Evolutionary conservation across 306 rosid genomes (phyloP), one percentile per base, ranked within the genome.

Genomic region (Castanea sativa): DNA sequence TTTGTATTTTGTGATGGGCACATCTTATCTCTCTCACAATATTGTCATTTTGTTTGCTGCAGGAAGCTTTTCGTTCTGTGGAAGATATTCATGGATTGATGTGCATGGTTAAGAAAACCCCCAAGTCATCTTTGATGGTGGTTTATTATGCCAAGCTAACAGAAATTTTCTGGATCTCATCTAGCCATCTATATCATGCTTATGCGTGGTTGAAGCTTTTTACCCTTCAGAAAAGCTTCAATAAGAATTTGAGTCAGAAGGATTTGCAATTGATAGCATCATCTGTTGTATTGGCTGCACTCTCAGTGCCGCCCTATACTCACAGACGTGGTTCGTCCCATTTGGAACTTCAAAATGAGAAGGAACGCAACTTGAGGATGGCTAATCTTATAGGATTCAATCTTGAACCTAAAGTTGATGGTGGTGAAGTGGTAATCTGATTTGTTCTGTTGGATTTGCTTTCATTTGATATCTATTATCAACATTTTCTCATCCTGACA

Each of bases 81-180:
- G 99, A 96, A 81, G 99, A 96, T 82, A 93, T 96, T 79, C 96
- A 93, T 82, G 98, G 98, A 64, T 85, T 96, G 63, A 96, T 96
- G 98, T 96, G 98, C 90, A 75, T 96, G 89, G 99, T 93, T 71
- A 96, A 96, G 92, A 93, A 96, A 89, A 86, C 92, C 2, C 99
- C 99, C 9, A 96, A 96, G 81, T 57, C 99, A 69, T 93, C 99
- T 18, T 86, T 96, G 88, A 82, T 96, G 98, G 98, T 92, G 43
- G 93, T 93, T 79, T 96, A 96, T 86, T 96, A 96, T 81, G 92
- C 90, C 75, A 96, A 96, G 80, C 83, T 96, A 67, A 90, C 99
- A 3, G 96, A 91, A 86, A 90, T 96, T 41, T 96, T 96, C 61
- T 90, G 96, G 97, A 87, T 83, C 68, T 90, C 98, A 3, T 83